Evolutionary conservation across 1,139 yeast genomes (phyloP), one percentile per base, ranked within the genome.

Genomic region (Waltiozyma sp.): DNA sequence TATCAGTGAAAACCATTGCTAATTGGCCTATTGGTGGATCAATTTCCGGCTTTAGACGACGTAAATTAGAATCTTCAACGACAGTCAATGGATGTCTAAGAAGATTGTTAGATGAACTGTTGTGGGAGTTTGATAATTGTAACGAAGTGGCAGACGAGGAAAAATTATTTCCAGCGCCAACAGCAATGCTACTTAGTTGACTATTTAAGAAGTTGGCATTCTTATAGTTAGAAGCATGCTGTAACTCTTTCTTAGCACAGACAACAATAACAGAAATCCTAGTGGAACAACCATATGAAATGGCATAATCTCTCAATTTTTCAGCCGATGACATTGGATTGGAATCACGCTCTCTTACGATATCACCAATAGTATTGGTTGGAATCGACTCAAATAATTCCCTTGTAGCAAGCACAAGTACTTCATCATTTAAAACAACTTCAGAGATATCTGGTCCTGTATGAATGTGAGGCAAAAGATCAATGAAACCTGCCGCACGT

Each of bases 1-100:
- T 93, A 74, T 91, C 99, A 0, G 99, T 91, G 61, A 93, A 91
- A 1, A 89, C 96, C 74, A 91, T 81, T 0, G 98, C 96, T 44
- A 91, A 69, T 44, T 86, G 88, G 2, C 97, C 97, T 8, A 83
- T 80, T 2, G 99, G 99, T 2, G 99, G 96, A 15, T 84, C 82
- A 46, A 91, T 91, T 60, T 91, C 98, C 40, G 86, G 89, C 45
- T 89, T 95, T 44, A 88, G 68, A 56, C 95, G 74, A 53, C 96
- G 79, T 52, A 89, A 69, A 6, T 80, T 73, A 0, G 94, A 75
- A 61, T 89, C 97, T 41, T 87, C 95, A 67, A 72, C 50, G 58
- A 68, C 58, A 7, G 28, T 10, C 28, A 26, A 26, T 4, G 13
- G 28, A 14, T 13, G 4, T 26, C 28, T 26, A 10, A 26, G 28